phyloP scores from a whole-genome alignment of 805 yeast genomes.

The Cephaloascus fragrans region DNA sequence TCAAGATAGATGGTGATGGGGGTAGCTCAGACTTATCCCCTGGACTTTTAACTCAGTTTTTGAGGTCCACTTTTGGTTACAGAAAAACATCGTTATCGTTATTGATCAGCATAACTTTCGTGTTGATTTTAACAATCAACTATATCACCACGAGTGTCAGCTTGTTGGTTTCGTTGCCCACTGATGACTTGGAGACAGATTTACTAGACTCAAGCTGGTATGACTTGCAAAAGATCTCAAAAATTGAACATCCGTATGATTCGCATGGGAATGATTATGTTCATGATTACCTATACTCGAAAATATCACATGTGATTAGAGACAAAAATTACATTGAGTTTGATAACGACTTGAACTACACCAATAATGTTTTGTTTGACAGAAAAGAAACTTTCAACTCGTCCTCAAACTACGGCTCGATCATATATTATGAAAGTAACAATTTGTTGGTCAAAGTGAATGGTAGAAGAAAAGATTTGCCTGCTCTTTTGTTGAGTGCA shows the following conservation, averaged over 20 bases:
- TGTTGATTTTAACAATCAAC: constrained; percentile 27
- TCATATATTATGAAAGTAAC: constrained; percentile 74
- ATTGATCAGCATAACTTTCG: constrained; percentile 38
- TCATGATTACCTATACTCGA: constrained; percentile 49
- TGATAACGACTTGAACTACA: constrained; percentile 29
- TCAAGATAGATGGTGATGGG: too few relatives aligned
- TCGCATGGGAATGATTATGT: constrained; percentile 70
- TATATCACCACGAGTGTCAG: constrained; percentile 25
- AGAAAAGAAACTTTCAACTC: constrained; percentile 34
- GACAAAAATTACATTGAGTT: constrained; percentile 19
- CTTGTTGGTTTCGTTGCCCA: constrained; percentile 32
- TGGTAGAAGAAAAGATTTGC: constrained; percentile 48
- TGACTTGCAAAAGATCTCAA: constrained; percentile 61
- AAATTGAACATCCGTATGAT: constrained; percentile 66
- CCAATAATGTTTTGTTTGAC: constrained; percentile 38
- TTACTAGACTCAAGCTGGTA: constrained; percentile 47
- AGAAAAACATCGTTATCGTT: constrained; percentile 62
- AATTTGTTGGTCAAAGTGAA: constrained; percentile 69
- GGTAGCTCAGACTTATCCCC: too few relatives aligned
- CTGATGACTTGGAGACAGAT: constrained; percentile 23
- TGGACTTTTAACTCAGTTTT: background rate
- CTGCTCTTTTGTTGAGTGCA: constrained; percentile 70
- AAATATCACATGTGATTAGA: constrained; percentile 25
- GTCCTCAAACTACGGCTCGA: constrained; percentile 27
- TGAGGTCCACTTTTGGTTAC: constrained; percentile 53